Evolutionary conservation across 106 monocot species (phyloP), one percentile per base, ranked within the genome.

Genomic region (Xerophyta viscosa): DNA sequence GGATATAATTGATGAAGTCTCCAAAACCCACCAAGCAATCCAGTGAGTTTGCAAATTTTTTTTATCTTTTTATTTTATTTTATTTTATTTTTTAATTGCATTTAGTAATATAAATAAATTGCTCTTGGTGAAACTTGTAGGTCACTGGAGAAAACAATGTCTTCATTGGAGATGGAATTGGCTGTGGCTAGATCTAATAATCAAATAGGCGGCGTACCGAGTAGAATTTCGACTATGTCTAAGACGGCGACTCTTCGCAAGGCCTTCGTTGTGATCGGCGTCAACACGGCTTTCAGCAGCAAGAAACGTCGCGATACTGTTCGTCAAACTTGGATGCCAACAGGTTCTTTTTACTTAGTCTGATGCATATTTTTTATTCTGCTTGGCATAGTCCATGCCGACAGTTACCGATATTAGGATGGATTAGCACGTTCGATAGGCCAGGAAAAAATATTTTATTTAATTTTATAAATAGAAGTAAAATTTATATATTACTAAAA

Each of bases 261-360:
- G 72, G 81, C 61, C 2, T 88, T 94, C 51, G 75, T 71, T 5
- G 88, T 94, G 25, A 60, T 94, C 27, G 93, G 93, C 0, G 81
- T 94, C 66, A 94, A 94, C 67, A 94, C 93, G 3, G 93, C 77
- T 13, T 94, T 94, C 62, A 94, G 84, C 71, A 88, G 84, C 69
- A 88, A 64, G 49, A 67, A 63, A 50, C 47, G 93, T 27, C 87
- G 88, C 3, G 71, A 88, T 3, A 84, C 93, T 1, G 66, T 88
- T 41, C 64, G 93, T 19, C 49, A 74, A 24, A 88, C 93, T 24
- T 94, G 93, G 93, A 71, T 94, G 29, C 93, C 93, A 2, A 62
- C 54, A 81, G 91, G 91, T 86, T n/a, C n/a, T n/a, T n/a, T n/a
- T n/a, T n/a, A n/a, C n/a, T n/a, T n/a, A n/a, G n/a, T n/a, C n/a